Percentiles rank a stretch among this genome's conserved stretches.
phyloP scores from a whole-genome alignment of 1,139 yeast genomes.

The Geotrichum cucujoidarum region DNA sequence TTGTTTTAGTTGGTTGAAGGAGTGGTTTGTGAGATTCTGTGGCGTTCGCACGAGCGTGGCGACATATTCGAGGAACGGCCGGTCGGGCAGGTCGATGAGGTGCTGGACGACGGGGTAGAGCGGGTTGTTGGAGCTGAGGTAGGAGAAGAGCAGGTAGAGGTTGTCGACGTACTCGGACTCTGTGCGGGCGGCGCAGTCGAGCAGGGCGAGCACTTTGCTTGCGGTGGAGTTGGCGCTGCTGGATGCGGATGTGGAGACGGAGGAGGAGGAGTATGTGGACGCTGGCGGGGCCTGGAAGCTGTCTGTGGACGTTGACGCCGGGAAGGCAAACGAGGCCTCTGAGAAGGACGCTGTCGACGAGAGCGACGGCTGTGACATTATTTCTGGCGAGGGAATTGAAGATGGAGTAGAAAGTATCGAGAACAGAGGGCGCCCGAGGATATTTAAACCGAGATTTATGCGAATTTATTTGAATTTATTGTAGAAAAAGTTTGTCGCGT shows the following conservation, averaged over 20 bases:
- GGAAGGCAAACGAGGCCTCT: no score
- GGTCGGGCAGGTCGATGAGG: constrained; percentile 1
- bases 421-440: no score
- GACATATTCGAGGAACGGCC: constrained; percentile 6
- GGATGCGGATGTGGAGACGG: background rate
- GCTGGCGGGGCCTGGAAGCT: background rate
- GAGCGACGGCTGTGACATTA: no score
- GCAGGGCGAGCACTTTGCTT: background rate
- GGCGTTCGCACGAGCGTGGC: background rate
- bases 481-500: no score
- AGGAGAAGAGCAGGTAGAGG: constrained; percentile 6
- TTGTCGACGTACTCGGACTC: constrained; percentile 14
- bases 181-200: background rate
- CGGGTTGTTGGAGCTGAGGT: background rate
- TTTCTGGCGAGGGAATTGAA: no score
- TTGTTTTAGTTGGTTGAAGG: background rate
- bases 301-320: no score
- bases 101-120: constrained; percentile 3
- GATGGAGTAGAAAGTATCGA: no score
- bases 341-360: no score
- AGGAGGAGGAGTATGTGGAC: no score
- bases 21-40: background rate
- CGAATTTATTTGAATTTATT: no score
- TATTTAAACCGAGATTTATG: no score
- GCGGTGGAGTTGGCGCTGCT: no score